A percentile compares a stretch with the other conserved stretches of the same genome.
These are phyloP conservation scores for Kuraishia ogatae DNA, from an alignment of 805 yeast genomes.

Conservation along the genomic window DNA sequence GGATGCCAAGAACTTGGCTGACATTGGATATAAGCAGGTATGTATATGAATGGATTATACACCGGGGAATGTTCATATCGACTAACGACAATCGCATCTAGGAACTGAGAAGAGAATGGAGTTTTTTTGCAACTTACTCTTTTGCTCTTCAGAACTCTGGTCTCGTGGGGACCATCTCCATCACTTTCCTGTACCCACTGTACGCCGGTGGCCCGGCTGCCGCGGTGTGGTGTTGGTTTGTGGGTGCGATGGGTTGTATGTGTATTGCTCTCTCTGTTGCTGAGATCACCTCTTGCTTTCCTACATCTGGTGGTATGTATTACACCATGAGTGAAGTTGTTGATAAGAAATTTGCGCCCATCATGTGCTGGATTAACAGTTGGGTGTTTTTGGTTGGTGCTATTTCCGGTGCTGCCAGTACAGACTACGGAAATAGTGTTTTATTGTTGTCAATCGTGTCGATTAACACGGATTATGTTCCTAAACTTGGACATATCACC, in stretches of 20 bases:
- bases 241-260: conserved; percentile 40
- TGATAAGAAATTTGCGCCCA: conserved; percentile 26
- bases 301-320: conserved; percentile 59
- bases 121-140: conserved; percentile 50
- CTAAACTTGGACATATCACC: conserved; percentile 28
- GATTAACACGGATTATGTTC: conserved; percentile 28
- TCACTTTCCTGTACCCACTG: conserved; percentile 39
- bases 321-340: conserved; percentile 36
- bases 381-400: conserved; percentile 35
- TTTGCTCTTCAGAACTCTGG: conserved; percentile 61
- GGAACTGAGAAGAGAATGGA: conserved; percentile 48
- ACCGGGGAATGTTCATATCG: no score
- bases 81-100: conserved; percentile 7
- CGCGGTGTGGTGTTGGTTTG: conserved; percentile 47
- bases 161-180: conserved; percentile 51
- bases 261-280: conserved; percentile 51
- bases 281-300: conserved; percentile 51
- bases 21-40: conserved; percentile 46
- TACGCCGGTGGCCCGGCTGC: conserved; percentile 55
- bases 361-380: conserved; percentile 36
- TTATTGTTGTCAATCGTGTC: conserved; percentile 34
- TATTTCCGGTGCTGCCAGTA: conserved; percentile 32
- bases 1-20: conserved; percentile 24
- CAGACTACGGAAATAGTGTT: conserved; percentile 34
- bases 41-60: no score